Base-by-base conservation (phyloP, 2,329 filamentous ascomycete species). In the Trichophyton simii region DNA sequence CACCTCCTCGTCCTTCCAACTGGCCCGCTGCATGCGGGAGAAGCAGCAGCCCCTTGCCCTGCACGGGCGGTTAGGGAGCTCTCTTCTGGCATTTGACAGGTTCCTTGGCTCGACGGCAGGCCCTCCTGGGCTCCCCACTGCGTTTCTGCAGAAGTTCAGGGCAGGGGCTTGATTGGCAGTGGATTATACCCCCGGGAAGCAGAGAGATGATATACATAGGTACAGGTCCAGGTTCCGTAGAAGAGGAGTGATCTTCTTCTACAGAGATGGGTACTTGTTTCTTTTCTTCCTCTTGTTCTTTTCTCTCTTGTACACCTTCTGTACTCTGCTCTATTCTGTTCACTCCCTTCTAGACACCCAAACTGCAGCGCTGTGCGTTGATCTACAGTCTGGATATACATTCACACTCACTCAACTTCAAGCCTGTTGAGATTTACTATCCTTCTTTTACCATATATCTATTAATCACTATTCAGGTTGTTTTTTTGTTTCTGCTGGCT, bases 21-120 rank as follows among this genome's bases (percentile, higher is more conserved):
- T 54, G 50, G 50, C 11, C 50, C 22, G 50, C 28, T 25, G 18
- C 22, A n/a, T 25, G 13, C 9, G 5, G 18, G 28, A 38, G 11
- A 38, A 38, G 34, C 34, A 9, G 34, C 34, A 13, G 34, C 34
- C 34, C 34, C 34, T 38, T 13, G 50, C 50, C 18, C 28, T 28
- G 28, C n/a, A 13, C 50, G 50, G 50, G 50, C 50, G 50, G 50
- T 54, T 54, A 54, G 55, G 25, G n/a, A 22, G 31, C 31, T 41
- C 55, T 58, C 34, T 41, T 57, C 55, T 58, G 55, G 31, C 9
- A 20, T 34, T 31, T 42, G 55, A 58, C 38, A 58, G 55, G 55
- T 38, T 36, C 34, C 28, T 38, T 38, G 34, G 6, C 34, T 38
- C 34, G 34, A 38, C 2, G 34, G 34, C 34, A 38, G 34, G 34